These are phyloP conservation scores for Chlorella sp. DNA, from an alignment of 139 green algal species.

Conservation along the genomic window DNA sequence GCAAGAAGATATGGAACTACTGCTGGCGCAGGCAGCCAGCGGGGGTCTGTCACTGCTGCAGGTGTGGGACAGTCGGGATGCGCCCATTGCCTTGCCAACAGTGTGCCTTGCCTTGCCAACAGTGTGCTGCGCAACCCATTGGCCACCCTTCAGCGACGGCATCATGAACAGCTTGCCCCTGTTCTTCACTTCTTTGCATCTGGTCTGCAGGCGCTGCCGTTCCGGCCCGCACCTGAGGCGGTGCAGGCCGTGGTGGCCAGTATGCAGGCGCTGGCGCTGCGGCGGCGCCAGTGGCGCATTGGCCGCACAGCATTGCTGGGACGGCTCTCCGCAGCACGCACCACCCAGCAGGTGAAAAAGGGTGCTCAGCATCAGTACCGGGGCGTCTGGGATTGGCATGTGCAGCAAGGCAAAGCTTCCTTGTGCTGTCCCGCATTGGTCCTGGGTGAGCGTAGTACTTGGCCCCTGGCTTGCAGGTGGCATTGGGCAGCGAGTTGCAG, in stretches of 20 bases:
- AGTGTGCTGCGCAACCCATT: too few species aligned
- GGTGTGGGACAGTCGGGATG: too few species aligned
- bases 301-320: conserved; percentile 41
- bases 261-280: conserved; percentile 28
- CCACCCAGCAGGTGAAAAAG: neutral
- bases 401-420: too few species aligned
- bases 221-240: conserved; percentile 5
- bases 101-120: too few species aligned
- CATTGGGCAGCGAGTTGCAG: conserved; percentile 46
- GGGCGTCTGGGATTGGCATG: too few species aligned
- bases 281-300: conserved; percentile 29
- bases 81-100: too few species aligned
- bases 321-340: conserved; percentile 19
- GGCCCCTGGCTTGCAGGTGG: conserved; percentile 19
- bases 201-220: neutral
- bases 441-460: too few species aligned
- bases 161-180: too few species aligned
- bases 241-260: conserved; percentile 31
- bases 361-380: neutral
- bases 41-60: neutral
- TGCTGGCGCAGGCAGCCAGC: conserved; percentile 21
- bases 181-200: too few species aligned
- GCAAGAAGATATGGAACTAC: conserved; percentile 37
- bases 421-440: too few species aligned
- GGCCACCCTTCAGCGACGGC: too few species aligned